Evolutionary conservation across 257 asterid genomes (phyloP).

Genomic region (Ehretia macrophylla): DNA sequence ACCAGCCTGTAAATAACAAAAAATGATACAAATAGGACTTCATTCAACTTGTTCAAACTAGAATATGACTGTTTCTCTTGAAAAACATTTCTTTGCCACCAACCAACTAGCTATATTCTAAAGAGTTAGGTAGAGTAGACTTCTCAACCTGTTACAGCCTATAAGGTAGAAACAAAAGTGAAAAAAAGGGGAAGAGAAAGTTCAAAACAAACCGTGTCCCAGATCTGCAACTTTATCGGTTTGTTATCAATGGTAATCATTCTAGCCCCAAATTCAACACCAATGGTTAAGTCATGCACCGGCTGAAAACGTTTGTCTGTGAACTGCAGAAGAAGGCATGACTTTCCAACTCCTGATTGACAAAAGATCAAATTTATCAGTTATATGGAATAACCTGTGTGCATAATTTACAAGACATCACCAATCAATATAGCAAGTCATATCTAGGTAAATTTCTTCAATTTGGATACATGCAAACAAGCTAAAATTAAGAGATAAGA

Average conservation of each 20-base stretch:
- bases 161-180: not conserved
- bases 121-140: too few relatives aligned
- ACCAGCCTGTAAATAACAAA: slow-evolving; percentile 50
- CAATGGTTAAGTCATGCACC: slow-evolving; percentile 75
- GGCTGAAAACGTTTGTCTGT: slow-evolving; percentile 85
- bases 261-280: slow-evolving; percentile 73
- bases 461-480: too few relatives aligned
- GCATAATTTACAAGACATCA: not conserved
- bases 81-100: too few relatives aligned
- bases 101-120: too few relatives aligned
- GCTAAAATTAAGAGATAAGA: too few relatives aligned
- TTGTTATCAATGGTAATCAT: slow-evolving; percentile 68
- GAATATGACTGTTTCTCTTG: too few relatives aligned
- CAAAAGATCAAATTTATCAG: not conserved
- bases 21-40: slow-evolving; percentile 1
- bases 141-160: not conserved
- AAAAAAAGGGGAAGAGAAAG: not conserved
- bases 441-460: not conserved
- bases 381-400: not conserved
- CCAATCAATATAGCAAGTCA: not conserved
- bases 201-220: slow-evolving; percentile 70
- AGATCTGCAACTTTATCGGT: slow-evolving; percentile 69
- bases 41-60: not conserved
- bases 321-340: slow-evolving; percentile 79
- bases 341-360: slow-evolving; percentile 74